Conservation (phyloP, 257 asterid species). For the Ajuga chamaepitys region DNA sequence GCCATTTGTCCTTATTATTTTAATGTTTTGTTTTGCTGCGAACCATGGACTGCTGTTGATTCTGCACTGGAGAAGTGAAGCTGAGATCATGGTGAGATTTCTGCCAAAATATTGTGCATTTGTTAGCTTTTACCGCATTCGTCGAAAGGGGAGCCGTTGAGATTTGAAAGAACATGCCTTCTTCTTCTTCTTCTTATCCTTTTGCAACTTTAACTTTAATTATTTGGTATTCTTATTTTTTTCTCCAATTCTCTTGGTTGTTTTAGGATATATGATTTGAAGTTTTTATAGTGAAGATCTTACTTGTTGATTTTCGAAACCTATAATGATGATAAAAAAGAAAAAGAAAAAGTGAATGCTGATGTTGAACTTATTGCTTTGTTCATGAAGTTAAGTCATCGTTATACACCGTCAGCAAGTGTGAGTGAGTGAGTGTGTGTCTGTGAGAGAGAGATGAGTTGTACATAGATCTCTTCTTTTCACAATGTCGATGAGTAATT, state of each 20-base stretch:
- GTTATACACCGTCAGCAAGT: too few species aligned
- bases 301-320: neutral
- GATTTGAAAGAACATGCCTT: neutral
- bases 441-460: neutral
- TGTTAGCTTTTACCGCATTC: neutral
- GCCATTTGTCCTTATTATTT: neutral
- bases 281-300: neutral
- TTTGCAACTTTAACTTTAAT: neutral
- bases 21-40: too few species aligned
- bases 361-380: neutral
- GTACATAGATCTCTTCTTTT: neutral
- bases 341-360: neutral
- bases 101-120: neutral
- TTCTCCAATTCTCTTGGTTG: neutral
- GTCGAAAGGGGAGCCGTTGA: too few species aligned
- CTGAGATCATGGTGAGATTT: slow-evolving; percentile 9
- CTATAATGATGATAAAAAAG: neutral
- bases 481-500: neutral
- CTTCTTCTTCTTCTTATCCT: neutral
- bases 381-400: too few species aligned
- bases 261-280: neutral
- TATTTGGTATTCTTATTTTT: too few species aligned
- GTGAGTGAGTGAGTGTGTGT: neutral
- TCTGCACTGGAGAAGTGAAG: neutral
- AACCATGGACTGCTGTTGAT: slow-evolving; percentile 14